Evolutionary conservation across 225 moss, liverwort and hornwort genomes (phyloP).

Genomic region (Physcomitrium patens): DNA sequence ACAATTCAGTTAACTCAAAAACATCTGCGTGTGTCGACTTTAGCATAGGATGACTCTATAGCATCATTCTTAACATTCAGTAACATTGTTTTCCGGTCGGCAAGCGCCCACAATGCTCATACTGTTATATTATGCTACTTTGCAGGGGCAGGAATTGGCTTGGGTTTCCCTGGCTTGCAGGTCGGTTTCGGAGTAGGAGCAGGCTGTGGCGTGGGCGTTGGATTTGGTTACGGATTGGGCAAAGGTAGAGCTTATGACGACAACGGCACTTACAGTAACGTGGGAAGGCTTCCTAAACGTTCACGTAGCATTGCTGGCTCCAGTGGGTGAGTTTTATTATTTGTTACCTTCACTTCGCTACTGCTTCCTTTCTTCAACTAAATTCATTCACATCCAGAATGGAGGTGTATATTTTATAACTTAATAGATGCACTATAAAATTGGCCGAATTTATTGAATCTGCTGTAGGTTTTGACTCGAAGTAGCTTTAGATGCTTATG

Average conservation of each 20-base stretch:
- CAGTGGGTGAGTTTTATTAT: slow-evolving; percentile 62
- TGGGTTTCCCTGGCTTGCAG: slow-evolving; percentile 92
- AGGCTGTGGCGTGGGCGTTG: slow-evolving; percentile 90
- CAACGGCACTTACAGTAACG: slow-evolving; percentile 62
- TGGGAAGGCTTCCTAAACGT: slow-evolving; percentile 56
- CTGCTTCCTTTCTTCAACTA: neutral
- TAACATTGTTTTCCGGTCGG: neutral
- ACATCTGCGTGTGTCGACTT: no score
- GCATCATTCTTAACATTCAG: neutral
- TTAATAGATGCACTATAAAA: neutral
- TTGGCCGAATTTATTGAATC: neutral
- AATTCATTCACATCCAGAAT: neutral
- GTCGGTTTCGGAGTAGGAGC: slow-evolving; percentile 87
- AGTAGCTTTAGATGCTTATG: neutral
- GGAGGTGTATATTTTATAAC: neutral
- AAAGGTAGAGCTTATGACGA: slow-evolving; percentile 81
- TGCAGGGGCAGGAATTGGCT: slow-evolving; percentile 86
- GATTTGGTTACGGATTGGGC: slow-evolving; percentile 90
- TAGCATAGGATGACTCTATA: no score
- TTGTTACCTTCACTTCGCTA: neutral
- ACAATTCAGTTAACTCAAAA: neutral
- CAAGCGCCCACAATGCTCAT: slow-evolving; percentile 4
- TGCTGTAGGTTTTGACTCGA: no score
- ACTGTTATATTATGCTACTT: neutral
- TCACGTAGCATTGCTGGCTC: slow-evolving; percentile 38